Evolutionary conservation across 2,329 filamentous ascomycete genomes (phyloP).

Genomic region (Colletotrichum sp.): DNA sequence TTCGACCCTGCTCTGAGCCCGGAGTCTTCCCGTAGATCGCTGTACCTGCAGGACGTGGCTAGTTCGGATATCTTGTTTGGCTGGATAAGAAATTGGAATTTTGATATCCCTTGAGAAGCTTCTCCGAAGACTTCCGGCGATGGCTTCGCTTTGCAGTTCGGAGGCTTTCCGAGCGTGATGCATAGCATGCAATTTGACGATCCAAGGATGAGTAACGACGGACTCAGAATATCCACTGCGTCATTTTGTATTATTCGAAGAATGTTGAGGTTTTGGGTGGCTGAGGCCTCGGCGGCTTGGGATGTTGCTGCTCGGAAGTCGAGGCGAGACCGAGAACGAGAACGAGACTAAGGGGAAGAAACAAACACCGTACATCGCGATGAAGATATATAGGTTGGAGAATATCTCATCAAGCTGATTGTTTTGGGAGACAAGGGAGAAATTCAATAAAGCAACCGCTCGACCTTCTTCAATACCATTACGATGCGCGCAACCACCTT

Average conservation of each 20-base stretch:
- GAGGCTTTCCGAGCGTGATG: background rate
- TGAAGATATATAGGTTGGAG: background rate
- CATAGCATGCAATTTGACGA: background rate
- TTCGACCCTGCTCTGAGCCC: background rate
- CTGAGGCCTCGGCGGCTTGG: background rate
- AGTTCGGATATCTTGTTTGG: background rate
- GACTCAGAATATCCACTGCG: background rate
- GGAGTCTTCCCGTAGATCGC: background rate
- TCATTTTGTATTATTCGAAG: background rate
- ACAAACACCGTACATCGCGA: background rate
- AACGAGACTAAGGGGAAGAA: background rate
- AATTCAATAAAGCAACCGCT: background rate
- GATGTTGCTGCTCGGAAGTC: background rate
- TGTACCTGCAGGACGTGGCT: background rate
- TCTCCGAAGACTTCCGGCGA: background rate
- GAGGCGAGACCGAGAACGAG: background rate
- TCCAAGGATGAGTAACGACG: background rate
- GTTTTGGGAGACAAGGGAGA: background rate
- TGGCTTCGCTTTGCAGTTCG: background rate
- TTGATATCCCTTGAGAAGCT: background rate
- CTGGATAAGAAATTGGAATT: background rate
- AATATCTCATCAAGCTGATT: background rate
- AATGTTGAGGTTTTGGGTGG: background rate
- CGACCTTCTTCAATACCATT: background rate
- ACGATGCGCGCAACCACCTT: slow-evolving; percentile 29